These are phyloP conservation scores for Ophiostoma sp. DNA, from an alignment of 2,329 filamentous ascomycete species.

Conservation along the genomic window DNA sequence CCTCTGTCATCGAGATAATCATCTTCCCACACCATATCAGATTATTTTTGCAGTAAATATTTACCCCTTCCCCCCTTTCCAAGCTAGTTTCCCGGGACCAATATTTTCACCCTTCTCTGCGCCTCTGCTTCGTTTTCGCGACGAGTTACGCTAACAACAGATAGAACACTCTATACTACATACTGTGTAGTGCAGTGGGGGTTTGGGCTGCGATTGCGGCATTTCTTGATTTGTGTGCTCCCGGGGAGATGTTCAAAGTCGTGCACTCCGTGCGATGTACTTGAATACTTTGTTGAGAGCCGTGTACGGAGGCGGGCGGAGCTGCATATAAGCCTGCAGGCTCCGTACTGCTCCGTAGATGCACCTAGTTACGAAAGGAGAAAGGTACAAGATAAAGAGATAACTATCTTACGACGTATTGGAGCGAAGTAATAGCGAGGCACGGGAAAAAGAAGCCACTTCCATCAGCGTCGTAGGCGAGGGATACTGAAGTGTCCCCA, in stretches of 20 bases:
- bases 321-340: not conserved
- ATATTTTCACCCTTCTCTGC: not conserved
- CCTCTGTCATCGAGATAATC: not conserved
- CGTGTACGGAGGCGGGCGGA: not conserved
- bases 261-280: not conserved
- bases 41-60: not conserved
- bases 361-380: not conserved
- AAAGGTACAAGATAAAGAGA: not conserved
- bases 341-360: not conserved
- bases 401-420: not conserved
- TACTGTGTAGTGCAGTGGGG: not conserved
- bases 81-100: not conserved
- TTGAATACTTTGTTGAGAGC: not conserved
- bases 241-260: not conserved
- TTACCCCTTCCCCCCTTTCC: not conserved
- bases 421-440: not conserved
- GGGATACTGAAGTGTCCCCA: not conserved
- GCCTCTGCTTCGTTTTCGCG: not conserved
- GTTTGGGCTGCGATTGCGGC: not conserved
- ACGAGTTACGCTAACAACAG: not conserved
- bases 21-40: not conserved
- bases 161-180: not conserved
- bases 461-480: not conserved
- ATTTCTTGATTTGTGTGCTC: not conserved
- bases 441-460: not conserved